A percentile compares a stretch with the other conserved stretches of the same genome.
phyloP scores from a whole-genome alignment of 148 eudicot species.

The Vaccinium myrtillus region DNA sequence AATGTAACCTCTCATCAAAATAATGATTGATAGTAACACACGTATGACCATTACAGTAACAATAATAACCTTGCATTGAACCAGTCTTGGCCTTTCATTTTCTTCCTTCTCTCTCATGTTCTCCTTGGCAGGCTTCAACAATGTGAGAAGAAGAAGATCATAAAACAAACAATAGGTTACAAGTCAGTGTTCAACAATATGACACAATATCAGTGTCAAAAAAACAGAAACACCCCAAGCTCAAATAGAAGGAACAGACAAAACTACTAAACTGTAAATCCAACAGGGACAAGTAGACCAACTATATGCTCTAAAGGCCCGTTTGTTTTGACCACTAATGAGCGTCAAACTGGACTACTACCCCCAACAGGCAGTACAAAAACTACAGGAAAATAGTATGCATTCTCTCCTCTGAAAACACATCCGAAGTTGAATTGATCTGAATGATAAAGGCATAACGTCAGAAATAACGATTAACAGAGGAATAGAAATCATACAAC shows the following conservation, averaged over 20 bases:
- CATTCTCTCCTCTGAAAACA: background rate
- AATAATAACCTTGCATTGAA: conserved; percentile 54
- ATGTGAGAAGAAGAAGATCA: conserved; percentile 9
- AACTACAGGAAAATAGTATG: background rate
- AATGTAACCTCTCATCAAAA: background rate
- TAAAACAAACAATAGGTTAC: background rate
- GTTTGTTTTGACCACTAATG: background rate
- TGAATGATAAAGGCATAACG: background rate
- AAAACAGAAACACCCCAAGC: background rate
- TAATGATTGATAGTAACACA: background rate
- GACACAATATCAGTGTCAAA: too few relatives aligned
- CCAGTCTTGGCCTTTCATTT: conserved; percentile 33
- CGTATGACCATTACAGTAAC: background rate
- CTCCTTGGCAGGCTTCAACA: conserved; percentile 37
- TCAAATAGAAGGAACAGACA: background rate
- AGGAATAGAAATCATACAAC: background rate
- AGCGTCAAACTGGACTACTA: background rate
- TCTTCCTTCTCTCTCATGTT: conserved; percentile 39
- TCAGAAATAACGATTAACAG: conserved; percentile 1
- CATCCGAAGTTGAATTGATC: background rate
- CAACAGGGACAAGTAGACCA: background rate
- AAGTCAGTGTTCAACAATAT: background rate
- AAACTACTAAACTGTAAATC: background rate
- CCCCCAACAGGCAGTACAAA: background rate
- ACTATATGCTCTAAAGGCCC: background rate